Percentiles rank a stretch among this genome's conserved stretches.
Conservation (phyloP, 805 yeast genomes). For the Dipodascopsis uninucleata region DNA sequence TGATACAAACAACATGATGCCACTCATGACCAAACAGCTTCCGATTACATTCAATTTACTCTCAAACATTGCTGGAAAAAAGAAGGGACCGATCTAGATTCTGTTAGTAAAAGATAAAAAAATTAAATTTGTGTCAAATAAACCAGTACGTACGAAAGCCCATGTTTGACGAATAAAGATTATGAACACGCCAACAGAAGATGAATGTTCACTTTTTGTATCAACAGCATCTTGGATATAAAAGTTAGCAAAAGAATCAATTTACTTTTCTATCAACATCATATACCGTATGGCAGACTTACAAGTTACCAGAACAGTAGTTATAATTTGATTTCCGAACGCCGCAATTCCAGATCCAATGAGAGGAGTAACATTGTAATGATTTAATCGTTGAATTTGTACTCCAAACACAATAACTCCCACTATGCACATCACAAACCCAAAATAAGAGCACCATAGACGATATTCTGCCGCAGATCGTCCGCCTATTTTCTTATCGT, state of each 20-base stretch:
- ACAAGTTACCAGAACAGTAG: constrained; percentile 33
- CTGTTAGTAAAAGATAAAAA: too few relatives aligned
- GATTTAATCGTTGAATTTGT: constrained; percentile 26
- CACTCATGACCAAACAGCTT: constrained; percentile 1
- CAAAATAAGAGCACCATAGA: constrained; percentile 32
- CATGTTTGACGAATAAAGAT: constrained; percentile 31
- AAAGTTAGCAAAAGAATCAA: too few relatives aligned
- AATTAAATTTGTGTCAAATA: too few relatives aligned
- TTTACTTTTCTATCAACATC: too few relatives aligned
- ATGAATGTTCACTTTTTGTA: constrained; percentile 22
- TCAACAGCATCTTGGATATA: constrained; percentile 33
- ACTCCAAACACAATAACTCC: constrained; percentile 33
- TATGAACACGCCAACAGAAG: constrained; percentile 32
- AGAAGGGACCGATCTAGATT: constrained; percentile 37
- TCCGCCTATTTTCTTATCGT: too few relatives aligned
- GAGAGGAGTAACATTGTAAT: constrained; percentile 32
- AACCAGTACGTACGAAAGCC: too few relatives aligned
- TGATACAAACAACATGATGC: constrained; percentile 1
- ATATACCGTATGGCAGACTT: too few relatives aligned
- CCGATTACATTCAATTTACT: constrained; percentile 23
- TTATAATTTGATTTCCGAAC: constrained; percentile 32
- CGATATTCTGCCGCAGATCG: constrained; percentile 26
- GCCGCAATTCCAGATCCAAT: constrained; percentile 32
- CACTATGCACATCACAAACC: constrained; percentile 29
- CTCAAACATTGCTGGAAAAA: constrained; percentile 34